Conservation (phyloP, 1,284 basidiomycete genomes). For the Golubevia pallescens region DNA sequence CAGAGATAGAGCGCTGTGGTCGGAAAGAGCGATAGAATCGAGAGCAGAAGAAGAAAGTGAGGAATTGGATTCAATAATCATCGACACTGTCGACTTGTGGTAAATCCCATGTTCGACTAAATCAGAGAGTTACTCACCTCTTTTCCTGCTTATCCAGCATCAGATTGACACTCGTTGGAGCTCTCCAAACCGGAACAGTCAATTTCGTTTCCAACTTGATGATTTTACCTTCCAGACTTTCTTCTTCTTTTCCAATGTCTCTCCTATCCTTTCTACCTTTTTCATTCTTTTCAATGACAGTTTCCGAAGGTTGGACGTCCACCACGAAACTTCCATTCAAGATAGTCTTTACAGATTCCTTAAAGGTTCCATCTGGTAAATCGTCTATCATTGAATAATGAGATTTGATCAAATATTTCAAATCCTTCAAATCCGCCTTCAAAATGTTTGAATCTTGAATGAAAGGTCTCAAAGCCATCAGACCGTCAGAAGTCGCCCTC, state of each 20-base stretch:
- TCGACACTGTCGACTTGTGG: background rate
- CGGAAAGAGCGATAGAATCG: too few relatives aligned
- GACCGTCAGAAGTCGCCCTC: conserved; percentile 49
- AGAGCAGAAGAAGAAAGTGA: background rate
- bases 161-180: conserved; percentile 51
- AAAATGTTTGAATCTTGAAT: conserved; percentile 32
- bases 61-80: background rate
- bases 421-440: conserved; percentile 30
- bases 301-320: conserved; percentile 39
- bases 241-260: conserved; percentile 13
- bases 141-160: conserved; percentile 64
- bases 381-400: background rate
- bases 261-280: too few relatives aligned
- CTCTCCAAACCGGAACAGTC: conserved; percentile 55
- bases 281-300: background rate
- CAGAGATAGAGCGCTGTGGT: conserved; percentile 41
- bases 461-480: background rate
- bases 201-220: conserved; percentile 43
- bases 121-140: conserved; percentile 27
- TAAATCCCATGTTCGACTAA: background rate
- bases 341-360: background rate
- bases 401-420: conserved; percentile 42
- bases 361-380: background rate
- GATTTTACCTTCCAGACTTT: conserved; percentile 27
- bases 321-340: conserved; percentile 13